Evolutionary conservation across 345 rosid species (phyloP).

Genomic region (Salix purpurea): DNA sequence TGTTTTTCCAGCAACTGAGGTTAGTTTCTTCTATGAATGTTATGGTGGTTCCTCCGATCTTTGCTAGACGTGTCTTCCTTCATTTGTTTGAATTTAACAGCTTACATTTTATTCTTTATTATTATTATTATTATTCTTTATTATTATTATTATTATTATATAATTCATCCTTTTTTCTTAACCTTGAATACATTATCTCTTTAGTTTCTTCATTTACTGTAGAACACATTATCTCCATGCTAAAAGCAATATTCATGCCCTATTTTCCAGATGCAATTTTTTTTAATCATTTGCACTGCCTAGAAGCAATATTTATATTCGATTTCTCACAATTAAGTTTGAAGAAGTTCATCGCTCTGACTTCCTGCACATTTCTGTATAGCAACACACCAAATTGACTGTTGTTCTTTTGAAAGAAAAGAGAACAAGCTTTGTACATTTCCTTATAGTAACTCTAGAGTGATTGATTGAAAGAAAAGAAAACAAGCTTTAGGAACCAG

Average conservation of each 20-base stretch:
- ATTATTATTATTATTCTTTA: neutral
- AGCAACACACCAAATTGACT: neutral
- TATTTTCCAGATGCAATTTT: too few species aligned
- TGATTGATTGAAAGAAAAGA: neutral
- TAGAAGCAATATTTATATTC: neutral
- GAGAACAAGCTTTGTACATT: neutral
- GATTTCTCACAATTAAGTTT: neutral
- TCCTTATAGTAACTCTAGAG: neutral
- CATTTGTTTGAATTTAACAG: neutral
- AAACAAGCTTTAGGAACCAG: neutral
- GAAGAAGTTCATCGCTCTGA: neutral
- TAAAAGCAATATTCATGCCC: neutral
- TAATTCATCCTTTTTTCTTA: neutral
- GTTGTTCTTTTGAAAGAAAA: neutral
- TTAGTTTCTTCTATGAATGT: conserved; percentile 1
- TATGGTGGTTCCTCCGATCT: neutral
- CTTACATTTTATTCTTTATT: neutral
- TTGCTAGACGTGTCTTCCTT: too few species aligned
- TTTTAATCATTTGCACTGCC: neutral
- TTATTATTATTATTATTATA: neutral
- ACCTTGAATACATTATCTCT: too few species aligned
- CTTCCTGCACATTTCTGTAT: neutral
- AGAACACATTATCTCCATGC: neutral
- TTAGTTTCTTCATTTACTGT: neutral
- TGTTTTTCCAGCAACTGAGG: neutral